Percentiles rank a stretch among this genome's conserved stretches.
Conservation (phyloP, 306 rosid genomes). For the Glycine soja region DNA sequence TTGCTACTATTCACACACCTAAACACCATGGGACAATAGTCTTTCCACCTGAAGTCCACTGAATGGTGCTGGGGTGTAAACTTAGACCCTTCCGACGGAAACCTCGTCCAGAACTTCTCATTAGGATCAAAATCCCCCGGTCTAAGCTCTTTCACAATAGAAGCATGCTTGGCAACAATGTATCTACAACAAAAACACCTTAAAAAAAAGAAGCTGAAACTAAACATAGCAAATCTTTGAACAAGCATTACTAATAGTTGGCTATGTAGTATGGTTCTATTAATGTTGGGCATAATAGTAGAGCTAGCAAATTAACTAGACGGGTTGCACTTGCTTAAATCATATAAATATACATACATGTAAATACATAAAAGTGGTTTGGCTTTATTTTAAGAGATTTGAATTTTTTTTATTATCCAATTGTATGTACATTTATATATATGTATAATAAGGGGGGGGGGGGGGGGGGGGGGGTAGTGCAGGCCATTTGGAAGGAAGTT, state of each 20-base stretch:
- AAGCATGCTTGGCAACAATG: conserved; percentile 60
- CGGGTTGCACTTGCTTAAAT: no score
- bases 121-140: conserved; percentile 63
- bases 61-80: conserved; percentile 57
- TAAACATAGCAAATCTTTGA: not conserved
- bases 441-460: no score
- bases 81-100: conserved; percentile 61
- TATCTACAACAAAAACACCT: conserved; percentile 36
- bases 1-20: conserved; percentile 45
- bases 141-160: conserved; percentile 54
- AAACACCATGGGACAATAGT: conserved; percentile 70
- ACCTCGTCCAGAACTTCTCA: conserved; percentile 69
- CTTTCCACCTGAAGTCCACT: conserved; percentile 68
- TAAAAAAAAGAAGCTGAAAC: not conserved
- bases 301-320: no score
- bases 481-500: no score
- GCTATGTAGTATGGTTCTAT: no score
- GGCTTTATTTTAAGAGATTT: no score
- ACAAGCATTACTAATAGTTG: not conserved
- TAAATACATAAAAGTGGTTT: no score
- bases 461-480: no score
- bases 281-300: no score
- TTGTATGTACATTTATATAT: no score
- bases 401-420: no score
- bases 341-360: no score